phyloP scores from a whole-genome alignment of 768 basidiomycete genomes.

The Gymnopilus junonius region DNA sequence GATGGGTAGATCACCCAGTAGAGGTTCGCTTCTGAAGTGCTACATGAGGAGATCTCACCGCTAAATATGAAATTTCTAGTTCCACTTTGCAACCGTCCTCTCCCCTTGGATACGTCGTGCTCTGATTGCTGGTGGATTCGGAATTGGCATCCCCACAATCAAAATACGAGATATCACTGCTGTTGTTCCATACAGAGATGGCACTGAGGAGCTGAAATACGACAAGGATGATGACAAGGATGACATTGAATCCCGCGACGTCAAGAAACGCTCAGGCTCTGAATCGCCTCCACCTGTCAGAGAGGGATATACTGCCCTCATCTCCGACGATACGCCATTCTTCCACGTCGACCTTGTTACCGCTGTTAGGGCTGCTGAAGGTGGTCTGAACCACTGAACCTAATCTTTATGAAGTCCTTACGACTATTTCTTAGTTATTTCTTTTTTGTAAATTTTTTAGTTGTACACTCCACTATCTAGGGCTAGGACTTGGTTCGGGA shows the following conservation, averaged over 20 bases:
- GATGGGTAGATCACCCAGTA: slow-evolving; percentile 78
- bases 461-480: not conserved
- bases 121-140: slow-evolving; percentile 89
- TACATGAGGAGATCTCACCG: not conserved
- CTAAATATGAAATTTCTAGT: slow-evolving; percentile 44
- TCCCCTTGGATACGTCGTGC: slow-evolving; percentile 95
- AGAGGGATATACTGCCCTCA: slow-evolving; percentile 42
- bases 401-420: not conserved
- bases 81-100: slow-evolving; percentile 92
- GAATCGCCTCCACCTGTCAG: slow-evolving; percentile 7
- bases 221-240: slow-evolving; percentile 11
- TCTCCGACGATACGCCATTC: slow-evolving; percentile 69
- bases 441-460: not conserved
- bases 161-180: slow-evolving; percentile 68
- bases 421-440: not conserved
- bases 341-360: slow-evolving; percentile 89
- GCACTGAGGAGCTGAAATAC: slow-evolving; percentile 27
- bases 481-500: not conserved
- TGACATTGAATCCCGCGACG: slow-evolving; percentile 35
- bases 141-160: slow-evolving; percentile 57
- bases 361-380: slow-evolving; percentile 75
- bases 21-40: slow-evolving; percentile 49
- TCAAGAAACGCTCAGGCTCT: slow-evolving; percentile 33
- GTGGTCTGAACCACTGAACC: slow-evolving; percentile 31
- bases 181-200: slow-evolving; percentile 68